Conservation (phyloP, 2,329 filamentous ascomycete genomes). For the Stachybotrys echinatus region DNA sequence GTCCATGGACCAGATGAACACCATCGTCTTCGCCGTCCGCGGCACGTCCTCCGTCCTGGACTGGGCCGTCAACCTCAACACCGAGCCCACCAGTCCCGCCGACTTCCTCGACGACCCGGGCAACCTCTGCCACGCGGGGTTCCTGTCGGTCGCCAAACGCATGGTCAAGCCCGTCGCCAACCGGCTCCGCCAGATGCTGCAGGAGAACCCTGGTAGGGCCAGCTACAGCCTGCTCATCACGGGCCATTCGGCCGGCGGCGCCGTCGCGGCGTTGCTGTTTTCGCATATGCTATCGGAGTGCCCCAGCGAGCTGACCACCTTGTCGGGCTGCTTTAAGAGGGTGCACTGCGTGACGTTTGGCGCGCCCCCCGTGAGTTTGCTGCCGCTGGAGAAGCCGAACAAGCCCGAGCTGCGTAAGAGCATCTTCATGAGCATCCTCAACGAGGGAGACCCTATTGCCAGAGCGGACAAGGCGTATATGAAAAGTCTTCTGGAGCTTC, state of each 20-base stretch:
- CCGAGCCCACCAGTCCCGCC: conserved; percentile 57
- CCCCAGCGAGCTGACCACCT: conserved; percentile 60
- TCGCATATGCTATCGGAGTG: conserved; percentile 69
- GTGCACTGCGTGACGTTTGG: conserved; percentile 85
- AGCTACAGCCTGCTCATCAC: conserved; percentile 73
- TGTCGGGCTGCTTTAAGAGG: conserved; percentile 68
- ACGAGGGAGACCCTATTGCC: conserved; percentile 79
- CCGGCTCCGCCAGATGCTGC: conserved; percentile 62
- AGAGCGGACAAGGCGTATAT: conserved; percentile 75
- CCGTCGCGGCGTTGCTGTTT: conserved; percentile 74
- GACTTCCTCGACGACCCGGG: conserved; percentile 72
- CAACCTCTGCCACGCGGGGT: conserved; percentile 78
- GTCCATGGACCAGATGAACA: conserved; percentile 70
- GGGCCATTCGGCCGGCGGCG: conserved; percentile 81
- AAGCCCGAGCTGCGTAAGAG: conserved; percentile 51
- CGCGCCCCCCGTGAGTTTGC: conserved; percentile 69
- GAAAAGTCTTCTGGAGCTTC: conserved; percentile 65
- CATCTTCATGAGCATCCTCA: conserved; percentile 74
- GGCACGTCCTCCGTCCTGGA: conserved; percentile 78
- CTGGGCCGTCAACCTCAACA: conserved; percentile 79
- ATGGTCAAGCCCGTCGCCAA: conserved; percentile 72
- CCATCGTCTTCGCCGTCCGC: conserved; percentile 78
- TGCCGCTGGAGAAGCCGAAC: conserved; percentile 59
- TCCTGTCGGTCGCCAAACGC: conserved; percentile 67
- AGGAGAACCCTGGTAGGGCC: conserved; percentile 64